Evolutionary conservation across 2,329 filamentous ascomycete genomes (phyloP), one percentile per base, ranked within the genome.

Genomic region (Fusarium liriodendri): DNA sequence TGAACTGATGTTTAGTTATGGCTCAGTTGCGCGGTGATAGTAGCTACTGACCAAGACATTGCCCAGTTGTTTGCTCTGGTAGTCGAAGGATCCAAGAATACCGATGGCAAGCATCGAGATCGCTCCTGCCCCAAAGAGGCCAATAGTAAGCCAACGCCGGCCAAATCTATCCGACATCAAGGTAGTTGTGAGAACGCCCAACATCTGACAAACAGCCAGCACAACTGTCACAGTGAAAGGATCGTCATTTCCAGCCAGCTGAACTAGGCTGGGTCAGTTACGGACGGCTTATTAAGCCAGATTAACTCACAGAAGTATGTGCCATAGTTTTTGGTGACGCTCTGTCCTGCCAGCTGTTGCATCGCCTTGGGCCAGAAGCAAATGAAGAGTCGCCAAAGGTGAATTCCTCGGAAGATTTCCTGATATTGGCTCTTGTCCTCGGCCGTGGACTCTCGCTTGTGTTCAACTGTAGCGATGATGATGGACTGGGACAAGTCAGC

Each of bases 341-440:
- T 66, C 40, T 66, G 57, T 35, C 63, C 63, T 20, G 45, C 25
- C 3, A 66, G 57, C 16, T 66, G 63, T 32, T 66, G 63, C 63
- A 66, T 66, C 1, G 54, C 63, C 57, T 66, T 66, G 57, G 63
- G 63, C 63, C 63, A 66, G n/a, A 66, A 66, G 29, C 33, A 37
- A 38, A 66, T 66, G 13, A 66, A 32, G 8, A 66, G 63, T 20
- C 63, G 40, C 57, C 57, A 66, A 35, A 62, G 63, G 20, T 66
- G 61, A 20, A 62, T 35, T 16, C 63, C 63, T 18, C 14, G 6
- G 42, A 66, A 66, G 18, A 66, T 66, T 35, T 66, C 55, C 8
- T n/a, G 33, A 45, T 45, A 45, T 33, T 62, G 60, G 13, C 25
- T 35, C 16, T 52, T 35, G 2, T 47, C 22, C 13, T 62, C 60